Percentiles rank a stretch among this genome's conserved stretches.
phyloP scores from a whole-genome alignment of 75 land plant genomes.

The Azolla pinnata region DNA sequence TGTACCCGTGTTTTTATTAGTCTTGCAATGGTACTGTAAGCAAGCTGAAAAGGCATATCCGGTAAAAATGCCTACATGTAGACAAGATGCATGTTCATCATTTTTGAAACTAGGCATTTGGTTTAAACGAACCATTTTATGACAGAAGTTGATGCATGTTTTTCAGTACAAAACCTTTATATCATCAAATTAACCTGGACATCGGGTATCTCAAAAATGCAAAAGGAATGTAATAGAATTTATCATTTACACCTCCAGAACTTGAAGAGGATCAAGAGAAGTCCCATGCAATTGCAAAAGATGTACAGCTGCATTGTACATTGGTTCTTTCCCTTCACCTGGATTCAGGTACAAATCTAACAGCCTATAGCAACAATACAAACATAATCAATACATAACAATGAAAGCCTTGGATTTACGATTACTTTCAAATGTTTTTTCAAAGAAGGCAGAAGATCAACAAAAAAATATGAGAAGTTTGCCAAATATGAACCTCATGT shows the following conservation, averaged over 20 bases:
- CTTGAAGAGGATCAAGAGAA: conserved; percentile 83
- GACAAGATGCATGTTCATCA: not conserved
- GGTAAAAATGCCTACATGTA: conserved; percentile 65
- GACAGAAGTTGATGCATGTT: no score
- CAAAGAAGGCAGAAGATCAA: not conserved
- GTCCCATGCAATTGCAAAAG: conserved; percentile 95
- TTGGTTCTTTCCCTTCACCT: conserved; percentile 83
- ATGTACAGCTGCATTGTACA: conserved; percentile 91
- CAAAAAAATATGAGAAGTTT: not conserved
- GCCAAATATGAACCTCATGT: conserved; percentile 38
- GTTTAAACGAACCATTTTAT: not conserved
- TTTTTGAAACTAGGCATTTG: no score
- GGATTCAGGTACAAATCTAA: conserved; percentile 94
- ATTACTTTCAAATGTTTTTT: no score
- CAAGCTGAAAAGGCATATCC: conserved; percentile 88
- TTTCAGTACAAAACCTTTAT: no score
- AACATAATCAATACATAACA: conserved; percentile 6
- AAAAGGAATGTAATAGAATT: not conserved
- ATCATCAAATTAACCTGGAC: not conserved
- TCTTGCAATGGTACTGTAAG: conserved; percentile 70
- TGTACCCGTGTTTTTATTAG: conserved; percentile 86
- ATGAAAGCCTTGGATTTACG: no score
- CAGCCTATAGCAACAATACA: conserved; percentile 35
- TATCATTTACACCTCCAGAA: conserved; percentile 56
- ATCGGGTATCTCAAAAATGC: not conserved